A percentile compares a stretch with the other conserved stretches of the same genome.
These are phyloP conservation scores for Tanacetum coccineum DNA, from an alignment of 129 eudicot species.

Conservation along the genomic window DNA sequence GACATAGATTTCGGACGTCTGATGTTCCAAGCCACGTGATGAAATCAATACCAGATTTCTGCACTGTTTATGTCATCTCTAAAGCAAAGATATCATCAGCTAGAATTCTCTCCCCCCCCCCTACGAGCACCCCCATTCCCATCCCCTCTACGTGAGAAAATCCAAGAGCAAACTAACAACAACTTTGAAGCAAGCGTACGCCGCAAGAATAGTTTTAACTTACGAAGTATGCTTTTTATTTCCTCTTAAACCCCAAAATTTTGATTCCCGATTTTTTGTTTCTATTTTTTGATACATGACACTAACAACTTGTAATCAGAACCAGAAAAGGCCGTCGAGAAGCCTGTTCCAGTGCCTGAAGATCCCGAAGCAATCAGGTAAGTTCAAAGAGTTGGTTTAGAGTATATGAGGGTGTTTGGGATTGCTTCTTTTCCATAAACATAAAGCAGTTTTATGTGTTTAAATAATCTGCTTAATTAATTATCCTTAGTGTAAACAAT, in stretches of 20 bases:
- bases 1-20: slow-evolving; percentile 48
- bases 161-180: slow-evolving; percentile 28
- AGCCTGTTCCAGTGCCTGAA: slow-evolving; percentile 26
- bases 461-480: no score
- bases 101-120: slow-evolving; percentile 59
- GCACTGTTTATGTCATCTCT: slow-evolving; percentile 75
- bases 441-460: no score
- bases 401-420: not conserved
- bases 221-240: slow-evolving; percentile 29
- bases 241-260: slow-evolving; percentile 1
- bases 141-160: slow-evolving; percentile 49
- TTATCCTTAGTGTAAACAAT: no score
- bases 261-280: not conserved
- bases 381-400: slow-evolving; percentile 1
- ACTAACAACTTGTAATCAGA: slow-evolving; percentile 26
- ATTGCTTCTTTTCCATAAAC: no score
- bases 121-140: slow-evolving; percentile 45
- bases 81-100: slow-evolving; percentile 69
- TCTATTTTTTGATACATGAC: slow-evolving; percentile 4
- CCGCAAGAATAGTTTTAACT: slow-evolving; percentile 31
- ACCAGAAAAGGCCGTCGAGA: slow-evolving; percentile 23
- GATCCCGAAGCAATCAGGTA: slow-evolving; percentile 27
- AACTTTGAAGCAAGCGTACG: slow-evolving; percentile 8
- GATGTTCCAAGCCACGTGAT: slow-evolving; percentile 59
- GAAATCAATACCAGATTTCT: slow-evolving; percentile 64